Percentiles rank a stretch among this genome's conserved stretches.
Conservation (phyloP, 805 yeast species). For the Priceomyces haplophilus region DNA sequence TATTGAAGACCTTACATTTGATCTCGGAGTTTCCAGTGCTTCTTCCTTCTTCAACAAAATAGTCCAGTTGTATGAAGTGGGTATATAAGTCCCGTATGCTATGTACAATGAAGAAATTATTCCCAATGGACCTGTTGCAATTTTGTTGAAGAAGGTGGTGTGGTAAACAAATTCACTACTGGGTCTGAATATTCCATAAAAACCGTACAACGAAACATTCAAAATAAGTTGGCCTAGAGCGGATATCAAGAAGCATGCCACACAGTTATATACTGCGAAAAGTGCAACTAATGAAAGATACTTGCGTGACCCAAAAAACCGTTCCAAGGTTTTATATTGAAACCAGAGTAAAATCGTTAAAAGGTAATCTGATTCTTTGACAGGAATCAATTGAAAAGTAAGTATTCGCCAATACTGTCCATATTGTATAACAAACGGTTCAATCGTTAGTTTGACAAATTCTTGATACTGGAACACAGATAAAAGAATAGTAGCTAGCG, state of each 20-base stretch:
- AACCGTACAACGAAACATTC: slow-evolving; percentile 10
- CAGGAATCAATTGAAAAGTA: slow-evolving; percentile 49
- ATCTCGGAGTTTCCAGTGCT: not conserved
- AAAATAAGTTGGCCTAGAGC: slow-evolving; percentile 36
- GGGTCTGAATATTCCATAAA: slow-evolving; percentile 6
- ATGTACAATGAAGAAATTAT: slow-evolving; percentile 37
- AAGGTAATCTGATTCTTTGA: slow-evolving; percentile 58
- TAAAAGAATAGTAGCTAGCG: slow-evolving; percentile 37
- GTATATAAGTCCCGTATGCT: slow-evolving; percentile 34
- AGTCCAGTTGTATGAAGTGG: slow-evolving; percentile 33
- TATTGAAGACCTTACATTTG: not conserved
- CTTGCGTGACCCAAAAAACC: slow-evolving; percentile 55
- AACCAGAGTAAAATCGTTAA: slow-evolving; percentile 45
- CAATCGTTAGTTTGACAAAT: slow-evolving; percentile 39
- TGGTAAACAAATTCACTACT: slow-evolving; percentile 13
- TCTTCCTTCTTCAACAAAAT: slow-evolving; percentile 25
- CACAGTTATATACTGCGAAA: slow-evolving; percentile 47
- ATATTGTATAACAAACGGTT: slow-evolving; percentile 55
- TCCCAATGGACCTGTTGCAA: slow-evolving; percentile 40
- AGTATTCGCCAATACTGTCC: slow-evolving; percentile 56
- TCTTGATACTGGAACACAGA: slow-evolving; percentile 47
- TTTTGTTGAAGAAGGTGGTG: slow-evolving; percentile 31
- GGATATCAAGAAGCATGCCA: slow-evolving; percentile 35
- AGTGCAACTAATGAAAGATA: slow-evolving; percentile 46
- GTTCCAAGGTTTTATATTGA: slow-evolving; percentile 53